Evolutionary conservation across 768 basidiomycete genomes (phyloP).

Genomic region (Mycena rosella): DNA sequence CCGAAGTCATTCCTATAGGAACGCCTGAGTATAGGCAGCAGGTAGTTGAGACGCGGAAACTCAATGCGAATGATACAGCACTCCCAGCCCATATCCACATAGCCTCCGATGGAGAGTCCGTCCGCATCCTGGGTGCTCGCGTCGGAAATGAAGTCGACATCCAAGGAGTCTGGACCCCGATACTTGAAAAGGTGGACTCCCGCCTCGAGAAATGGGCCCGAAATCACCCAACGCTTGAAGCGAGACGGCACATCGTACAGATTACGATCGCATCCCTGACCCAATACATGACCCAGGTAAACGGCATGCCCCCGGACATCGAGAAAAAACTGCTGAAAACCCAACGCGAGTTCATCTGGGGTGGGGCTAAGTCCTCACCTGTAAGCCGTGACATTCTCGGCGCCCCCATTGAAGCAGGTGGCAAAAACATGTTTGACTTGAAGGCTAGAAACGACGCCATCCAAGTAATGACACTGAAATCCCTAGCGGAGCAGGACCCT

Average conservation of each 20-base stretch:
- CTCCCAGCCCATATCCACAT: neutral
- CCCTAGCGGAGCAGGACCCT: too few species aligned
- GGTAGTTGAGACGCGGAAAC: neutral
- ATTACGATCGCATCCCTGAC: conserved; percentile 48
- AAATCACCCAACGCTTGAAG: neutral
- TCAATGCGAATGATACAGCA: neutral
- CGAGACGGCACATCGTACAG: conserved; percentile 34
- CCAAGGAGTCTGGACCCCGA: neutral
- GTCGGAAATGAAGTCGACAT: neutral
- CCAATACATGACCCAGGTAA: too few species aligned
- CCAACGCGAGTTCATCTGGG: too few species aligned
- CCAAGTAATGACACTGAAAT: too few species aligned
- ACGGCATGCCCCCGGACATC: too few species aligned
- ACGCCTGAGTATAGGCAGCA: neutral
- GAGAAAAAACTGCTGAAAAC: conserved; percentile 42
- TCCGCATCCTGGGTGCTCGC: neutral
- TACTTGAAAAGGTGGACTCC: neutral
- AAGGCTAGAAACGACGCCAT: too few species aligned
- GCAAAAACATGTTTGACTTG: too few species aligned
- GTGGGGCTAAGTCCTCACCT: conserved; percentile 19
- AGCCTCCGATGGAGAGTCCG: neutral
- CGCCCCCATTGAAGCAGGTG: too few species aligned
- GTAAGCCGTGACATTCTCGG: too few species aligned
- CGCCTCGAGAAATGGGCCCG: neutral
- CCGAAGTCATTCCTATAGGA: neutral